Evolutionary conservation across 306 rosid genomes (phyloP).

Genomic region (barrel medic (Medicago truncatula)): DNA sequence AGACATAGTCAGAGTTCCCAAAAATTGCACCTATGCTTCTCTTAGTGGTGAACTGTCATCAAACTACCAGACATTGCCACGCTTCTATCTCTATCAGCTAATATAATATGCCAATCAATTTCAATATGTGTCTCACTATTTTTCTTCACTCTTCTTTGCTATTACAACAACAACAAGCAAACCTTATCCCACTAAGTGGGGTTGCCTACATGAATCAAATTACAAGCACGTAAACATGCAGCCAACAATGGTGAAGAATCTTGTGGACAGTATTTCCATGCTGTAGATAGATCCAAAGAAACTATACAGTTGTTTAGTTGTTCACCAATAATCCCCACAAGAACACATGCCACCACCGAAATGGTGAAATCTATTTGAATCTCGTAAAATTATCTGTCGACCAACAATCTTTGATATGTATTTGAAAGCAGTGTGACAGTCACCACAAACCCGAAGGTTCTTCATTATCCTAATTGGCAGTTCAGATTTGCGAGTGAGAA

Average conservation of each 20-base stretch:
- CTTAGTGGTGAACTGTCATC: conserved; percentile 4
- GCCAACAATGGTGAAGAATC: conserved; percentile 25
- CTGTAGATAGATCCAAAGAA: conserved; percentile 11
- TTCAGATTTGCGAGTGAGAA: conserved; percentile 75
- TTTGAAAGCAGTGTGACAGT: conserved; percentile 91
- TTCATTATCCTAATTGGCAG: conserved; percentile 92
- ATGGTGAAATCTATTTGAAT: conserved; percentile 90
- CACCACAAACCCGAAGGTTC: conserved; percentile 91
- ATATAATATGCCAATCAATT: neutral
- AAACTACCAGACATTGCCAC: conserved; percentile 20
- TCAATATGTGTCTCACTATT: conserved; percentile 13
- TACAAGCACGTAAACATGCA: too few species aligned
- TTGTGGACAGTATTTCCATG: conserved; percentile 14
- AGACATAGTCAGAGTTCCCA: neutral
- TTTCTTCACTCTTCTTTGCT: conserved; percentile 19
- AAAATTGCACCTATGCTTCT: neutral
- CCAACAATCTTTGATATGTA: conserved; percentile 74
- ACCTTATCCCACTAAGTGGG: too few species aligned
- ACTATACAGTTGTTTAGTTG: conserved; percentile 12
- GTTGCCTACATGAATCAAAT: too few species aligned
- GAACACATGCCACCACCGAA: conserved; percentile 79
- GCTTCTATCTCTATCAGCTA: conserved; percentile 2
- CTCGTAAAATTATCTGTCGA: conserved; percentile 75
- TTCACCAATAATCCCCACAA: conserved; percentile 87
- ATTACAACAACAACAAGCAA: neutral